A percentile compares a stretch with the other conserved stretches of the same genome.
These are phyloP conservation scores for Tetraselmis chui DNA, from an alignment of 139 green algal genomes.

Conservation along the genomic window DNA sequence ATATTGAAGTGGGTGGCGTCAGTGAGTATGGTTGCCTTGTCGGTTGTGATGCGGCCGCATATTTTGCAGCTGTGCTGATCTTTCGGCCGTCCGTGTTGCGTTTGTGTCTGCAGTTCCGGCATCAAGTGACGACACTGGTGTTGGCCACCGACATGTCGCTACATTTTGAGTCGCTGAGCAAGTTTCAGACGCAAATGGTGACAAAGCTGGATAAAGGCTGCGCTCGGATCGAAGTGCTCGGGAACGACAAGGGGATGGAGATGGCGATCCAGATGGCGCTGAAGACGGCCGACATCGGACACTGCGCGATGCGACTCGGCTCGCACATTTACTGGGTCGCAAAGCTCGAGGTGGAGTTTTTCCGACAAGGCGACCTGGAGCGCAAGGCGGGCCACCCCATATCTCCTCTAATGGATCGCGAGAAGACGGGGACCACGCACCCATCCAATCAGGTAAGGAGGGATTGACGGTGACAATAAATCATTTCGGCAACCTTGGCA, in stretches of 20 bases:
- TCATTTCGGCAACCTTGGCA: no score
- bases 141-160: not conserved
- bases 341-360: not conserved
- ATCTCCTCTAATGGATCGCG: not conserved
- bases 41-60: no score
- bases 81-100: no score
- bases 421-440: not conserved
- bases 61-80: no score
- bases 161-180: not conserved
- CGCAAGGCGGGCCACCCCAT: not conserved
- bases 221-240: not conserved
- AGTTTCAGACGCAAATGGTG: not conserved
- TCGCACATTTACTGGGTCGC: not conserved
- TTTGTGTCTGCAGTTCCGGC: not conserved
- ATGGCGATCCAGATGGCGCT: slow-evolving; percentile 2
- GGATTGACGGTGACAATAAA: no score
- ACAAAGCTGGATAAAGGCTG: not conserved
- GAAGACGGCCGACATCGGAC: slow-evolving; percentile 5
- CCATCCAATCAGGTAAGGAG: not conserved
- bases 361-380: slow-evolving; percentile 3
- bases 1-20: no score
- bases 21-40: no score
- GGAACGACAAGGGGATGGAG: not conserved
- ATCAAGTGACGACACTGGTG: not conserved
- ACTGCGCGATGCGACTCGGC: not conserved